Base-by-base conservation (phyloP, 2,329 filamentous ascomycete species). In the Bipolaris zeicola region DNA sequence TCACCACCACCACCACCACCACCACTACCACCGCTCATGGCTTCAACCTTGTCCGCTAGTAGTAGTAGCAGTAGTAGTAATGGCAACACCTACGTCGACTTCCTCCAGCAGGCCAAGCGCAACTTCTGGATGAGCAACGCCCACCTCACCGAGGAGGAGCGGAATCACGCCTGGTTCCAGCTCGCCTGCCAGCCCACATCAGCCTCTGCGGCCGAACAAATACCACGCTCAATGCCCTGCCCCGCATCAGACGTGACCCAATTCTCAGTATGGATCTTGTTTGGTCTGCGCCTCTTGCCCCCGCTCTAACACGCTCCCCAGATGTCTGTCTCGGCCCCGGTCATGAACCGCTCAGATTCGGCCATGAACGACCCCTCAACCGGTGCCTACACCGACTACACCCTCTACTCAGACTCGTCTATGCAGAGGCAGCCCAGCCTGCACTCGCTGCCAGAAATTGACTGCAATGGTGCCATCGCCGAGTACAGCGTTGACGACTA, bases 401-500 rank as follows among this genome's bases (percentile, higher is more conserved):
- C 69, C 7, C 64, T 76, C 56, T 71, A 62, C 57, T 68, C 73
- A 37, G 61, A 65, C 14, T 45, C 64, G 24, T 63, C 70, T 22
- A 55, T 62, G 58, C 63, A 51, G 26, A 61, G 51, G 44, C 66
- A 63, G 49, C 56, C 63, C 26, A 38, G 54, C 7, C 67, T 73
- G 11, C 67, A 72, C 46, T 55, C 66, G 20, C 68, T 74, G 39
- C 56, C 63, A 52, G 72, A 72, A 60, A 20, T 37, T 24, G 42
- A 61, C 6, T 39, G 53, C 39, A 59, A 52, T 54, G 52, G 55
- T 50, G 60, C 60, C 57, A 66, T 72, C 59, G 60, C 67, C 57
- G 74, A 73, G 62, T 77, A 77, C 65, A 67, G 69, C 41, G 75
- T 74, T 45, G 63, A 61, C 50, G 74, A 78, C 43, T 79, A 72